These are phyloP conservation scores for Royoungia palumana DNA, from an alignment of 768 basidiomycete species.

Conservation along the genomic window DNA sequence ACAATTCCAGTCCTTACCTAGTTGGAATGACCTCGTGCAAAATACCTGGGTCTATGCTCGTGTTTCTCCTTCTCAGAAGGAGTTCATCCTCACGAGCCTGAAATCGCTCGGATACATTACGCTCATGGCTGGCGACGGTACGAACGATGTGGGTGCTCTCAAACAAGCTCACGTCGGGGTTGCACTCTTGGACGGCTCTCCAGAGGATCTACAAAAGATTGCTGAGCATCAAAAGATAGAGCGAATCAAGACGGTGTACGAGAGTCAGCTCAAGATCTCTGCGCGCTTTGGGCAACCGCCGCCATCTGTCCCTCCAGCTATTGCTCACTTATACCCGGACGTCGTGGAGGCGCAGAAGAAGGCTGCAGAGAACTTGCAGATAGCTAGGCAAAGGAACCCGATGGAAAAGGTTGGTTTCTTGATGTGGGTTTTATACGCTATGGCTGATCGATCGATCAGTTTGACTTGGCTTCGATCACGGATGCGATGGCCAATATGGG, in stretches of 20 bases:
- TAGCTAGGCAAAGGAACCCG: constrained; percentile 77
- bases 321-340: constrained; percentile 86
- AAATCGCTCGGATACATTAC: constrained; percentile 89
- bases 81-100: constrained; percentile 87
- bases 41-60: constrained; percentile 99
- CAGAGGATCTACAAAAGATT: constrained; percentile 89
- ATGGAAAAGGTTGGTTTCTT: constrained; percentile 73
- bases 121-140: constrained; percentile 98
- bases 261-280: constrained; percentile 89
- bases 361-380: constrained; percentile 61
- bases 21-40: constrained; percentile 83
- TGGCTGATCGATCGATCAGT: constrained; percentile 42
- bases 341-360: constrained; percentile 86
- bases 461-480: constrained; percentile 75
- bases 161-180: constrained; percentile 98
- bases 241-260: constrained; percentile 94
- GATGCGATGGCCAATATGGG: constrained; percentile 91
- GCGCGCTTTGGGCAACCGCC: constrained; percentile 90
- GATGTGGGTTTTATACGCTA: not conserved
- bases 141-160: constrained; percentile 97
- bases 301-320: constrained; percentile 85
- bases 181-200: constrained; percentile 85
- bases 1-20: constrained; percentile 68
- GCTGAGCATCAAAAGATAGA: constrained; percentile 89
- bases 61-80: constrained; percentile 94